Base-by-base conservation (phyloP, 805 yeast species). In the Candida boidinii region DNA sequence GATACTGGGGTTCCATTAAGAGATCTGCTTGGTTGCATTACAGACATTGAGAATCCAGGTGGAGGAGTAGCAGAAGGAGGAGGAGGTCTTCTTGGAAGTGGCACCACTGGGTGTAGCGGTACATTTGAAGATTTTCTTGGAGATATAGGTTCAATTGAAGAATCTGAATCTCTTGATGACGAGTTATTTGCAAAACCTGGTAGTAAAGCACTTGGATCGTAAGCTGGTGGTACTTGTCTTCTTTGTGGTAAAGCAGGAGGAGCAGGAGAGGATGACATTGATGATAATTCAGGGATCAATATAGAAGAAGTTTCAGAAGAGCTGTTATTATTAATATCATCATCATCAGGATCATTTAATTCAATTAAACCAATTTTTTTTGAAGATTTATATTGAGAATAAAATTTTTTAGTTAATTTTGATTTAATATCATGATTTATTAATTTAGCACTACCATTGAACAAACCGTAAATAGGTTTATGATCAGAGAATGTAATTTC, bases 391-490 rank as follows among this genome's bases (percentile, higher is more conserved):
- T 73, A 76, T 30, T 64, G 69, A 23, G 70, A 68, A 46, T 83
- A 80, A 23, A 90, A 56, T 33, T 75, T 68, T 26, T 68, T 64
- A 13, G 76, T 62, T 35, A 88, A 55, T 26, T 60, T 57, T 31
- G 68, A 64, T 52, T 75, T 83, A 23, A 66, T 58, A 9, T 55
- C 64, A 39, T 81, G 81, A 52, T 92, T 81, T 21, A 88, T 66
- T 35, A 83, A 70, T 34, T 73, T 69, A 14, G 85, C 88, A 14
- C 59, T 64, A 11, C 83, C 73, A 22, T 65, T 60, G 49, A 81
- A 87, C 1, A 86, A 75, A 4, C 90, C 87, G 54, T 70, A 92
- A 3, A 92, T 95, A 0, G 98, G 98, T 38, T 85, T 78, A 53
- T 92, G 98, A 51, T 92, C 98, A 35, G 96, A 85, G 36, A 79